Evolutionary conservation across 2,329 filamentous ascomycete species (phyloP), one percentile per base, ranked within the genome.

Genomic region (Fusarium sororula): DNA sequence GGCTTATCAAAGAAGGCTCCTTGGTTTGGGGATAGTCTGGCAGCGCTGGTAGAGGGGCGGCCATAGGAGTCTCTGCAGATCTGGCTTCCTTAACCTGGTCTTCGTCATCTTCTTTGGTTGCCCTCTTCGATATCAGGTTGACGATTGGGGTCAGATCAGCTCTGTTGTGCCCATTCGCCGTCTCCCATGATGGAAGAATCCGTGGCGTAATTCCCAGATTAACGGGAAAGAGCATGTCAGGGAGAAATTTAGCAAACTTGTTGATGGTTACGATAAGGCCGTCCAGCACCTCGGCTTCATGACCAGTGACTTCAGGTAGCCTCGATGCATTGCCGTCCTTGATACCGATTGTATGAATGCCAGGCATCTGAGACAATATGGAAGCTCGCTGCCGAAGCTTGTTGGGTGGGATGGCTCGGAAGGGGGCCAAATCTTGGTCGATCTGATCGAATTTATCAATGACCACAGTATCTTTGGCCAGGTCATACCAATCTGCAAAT

Each of bases 401-500:
- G 26, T 87, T 84, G 7, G 94, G 94, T 24, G 90, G 83, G 62
- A 97, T 78, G 5, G 88, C 90, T 93, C 93, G 95, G 79, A 97
- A 97, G 0, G 94, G 94, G 6, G 90, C 84, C 6, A 97, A 82
- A 70, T 94, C 91, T 62, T 91, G 87, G 74, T 93, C 91, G 62
- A 97, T 94, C 54, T 92, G 93, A 74, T 93, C 91, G 75, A 94
- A 98, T 71, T 93, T 90, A 77, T 98, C 95, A 62, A 96, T 90
- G 58, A 97, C 85, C 59, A 90, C 85, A 1, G 95, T 92, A n/a
- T 88, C 85, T 70, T 88, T 89, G 10, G 94, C 94, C 78, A 93
- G 94, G 26, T 92, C 87, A 79, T 92, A 97, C 95, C 95, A 98
- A 74, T 91, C 90, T 77, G 95, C 93, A 77, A 97, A 98, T 66